A percentile compares a stretch with the other conserved stretches of the same genome.
These are phyloP conservation scores for Colletotrichum melonis DNA, from an alignment of 2,329 filamentous ascomycete genomes.

Conservation along the genomic window DNA sequence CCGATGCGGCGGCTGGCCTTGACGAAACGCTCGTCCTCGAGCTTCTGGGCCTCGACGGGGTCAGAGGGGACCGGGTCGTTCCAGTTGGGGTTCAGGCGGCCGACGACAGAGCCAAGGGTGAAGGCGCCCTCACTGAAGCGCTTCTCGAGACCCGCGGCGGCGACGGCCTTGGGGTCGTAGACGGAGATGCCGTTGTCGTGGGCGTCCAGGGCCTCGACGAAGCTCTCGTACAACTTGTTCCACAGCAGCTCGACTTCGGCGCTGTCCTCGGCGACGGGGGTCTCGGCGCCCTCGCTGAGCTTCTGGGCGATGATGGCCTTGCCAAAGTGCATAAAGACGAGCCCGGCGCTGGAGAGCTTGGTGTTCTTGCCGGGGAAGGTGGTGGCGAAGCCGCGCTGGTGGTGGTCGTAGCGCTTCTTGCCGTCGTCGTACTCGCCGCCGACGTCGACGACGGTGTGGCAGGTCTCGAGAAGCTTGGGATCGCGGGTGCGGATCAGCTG, in stretches of 20 bases:
- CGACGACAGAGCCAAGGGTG: conserved; percentile 85
- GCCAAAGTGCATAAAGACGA: conserved; percentile 97
- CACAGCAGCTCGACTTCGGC: conserved; percentile 81
- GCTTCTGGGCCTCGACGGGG: conserved; percentile 70
- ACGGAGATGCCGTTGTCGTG: conserved; percentile 95
- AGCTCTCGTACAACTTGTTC: conserved; percentile 90
- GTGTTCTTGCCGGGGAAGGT: conserved; percentile 87
- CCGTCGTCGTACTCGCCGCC: conserved; percentile 89
- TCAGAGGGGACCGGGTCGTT: conserved; percentile 72
- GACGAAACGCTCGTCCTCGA: conserved; percentile 85
- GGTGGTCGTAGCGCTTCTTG: conserved; percentile 90
- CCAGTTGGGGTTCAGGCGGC: conserved; percentile 82
- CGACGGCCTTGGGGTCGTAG: conserved; percentile 79
- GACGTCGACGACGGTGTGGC: conserved; percentile 98
- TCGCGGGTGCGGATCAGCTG: conserved; percentile 89
- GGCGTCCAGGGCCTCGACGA: conserved; percentile 95
- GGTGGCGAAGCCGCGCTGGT: conserved; percentile 90
- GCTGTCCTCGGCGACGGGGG: conserved; percentile 64
- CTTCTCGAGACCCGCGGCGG: conserved; percentile 80
- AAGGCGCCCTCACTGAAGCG: conserved; percentile 87
- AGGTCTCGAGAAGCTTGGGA: conserved; percentile 78
- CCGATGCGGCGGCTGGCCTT: conserved; percentile 86
- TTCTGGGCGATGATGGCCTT: conserved; percentile 78
- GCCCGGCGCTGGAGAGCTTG: conserved; percentile 91
- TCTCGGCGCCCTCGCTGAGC: conserved; percentile 59